These are phyloP conservation scores for Otatea glauca DNA, from an alignment of 176 grass and related monocot genomes.

Conservation along the genomic window DNA sequence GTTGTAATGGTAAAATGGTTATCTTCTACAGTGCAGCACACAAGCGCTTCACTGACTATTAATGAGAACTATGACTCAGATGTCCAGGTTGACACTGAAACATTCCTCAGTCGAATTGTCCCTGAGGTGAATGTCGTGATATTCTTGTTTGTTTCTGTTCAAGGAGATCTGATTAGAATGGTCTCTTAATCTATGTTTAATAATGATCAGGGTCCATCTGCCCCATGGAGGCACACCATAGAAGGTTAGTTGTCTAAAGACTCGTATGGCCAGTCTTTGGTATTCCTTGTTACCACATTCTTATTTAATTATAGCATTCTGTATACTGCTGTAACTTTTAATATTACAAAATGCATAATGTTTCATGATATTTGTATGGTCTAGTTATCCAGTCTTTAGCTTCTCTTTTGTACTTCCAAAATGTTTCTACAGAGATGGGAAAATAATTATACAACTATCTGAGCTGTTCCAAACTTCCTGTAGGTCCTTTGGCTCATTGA, in stretches of 20 bases:
- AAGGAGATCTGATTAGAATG: neutral
- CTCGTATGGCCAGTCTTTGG: neutral
- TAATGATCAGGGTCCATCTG: constrained; percentile 74
- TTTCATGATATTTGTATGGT: neutral
- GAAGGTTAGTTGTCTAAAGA: constrained; percentile 61
- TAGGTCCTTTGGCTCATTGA: neutral
- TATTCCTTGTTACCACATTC: neutral
- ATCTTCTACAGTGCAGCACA: constrained; percentile 85
- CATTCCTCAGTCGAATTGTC: constrained; percentile 87
- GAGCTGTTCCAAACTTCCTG: neutral
- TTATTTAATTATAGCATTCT: constrained; percentile 2
- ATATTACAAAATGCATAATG: neutral
- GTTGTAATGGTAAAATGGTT: constrained; percentile 20
- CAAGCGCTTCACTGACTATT: constrained; percentile 93
- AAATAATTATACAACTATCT: neutral
- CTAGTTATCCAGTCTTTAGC: neutral
- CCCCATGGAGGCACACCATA: constrained; percentile 93
- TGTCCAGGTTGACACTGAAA: constrained; percentile 94
- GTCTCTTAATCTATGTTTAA: neutral
- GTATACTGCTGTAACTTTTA: neutral
- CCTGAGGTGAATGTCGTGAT: constrained; percentile 65
- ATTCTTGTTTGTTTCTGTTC: constrained; percentile 26
- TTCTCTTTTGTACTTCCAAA: neutral
- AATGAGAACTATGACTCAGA: constrained; percentile 97
- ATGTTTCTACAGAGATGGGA: neutral